Evolutionary conservation across 164 flowering plant genomes (phyloP), one percentile per base, ranked within the genome.

Genomic region (Vitis cinerea): DNA sequence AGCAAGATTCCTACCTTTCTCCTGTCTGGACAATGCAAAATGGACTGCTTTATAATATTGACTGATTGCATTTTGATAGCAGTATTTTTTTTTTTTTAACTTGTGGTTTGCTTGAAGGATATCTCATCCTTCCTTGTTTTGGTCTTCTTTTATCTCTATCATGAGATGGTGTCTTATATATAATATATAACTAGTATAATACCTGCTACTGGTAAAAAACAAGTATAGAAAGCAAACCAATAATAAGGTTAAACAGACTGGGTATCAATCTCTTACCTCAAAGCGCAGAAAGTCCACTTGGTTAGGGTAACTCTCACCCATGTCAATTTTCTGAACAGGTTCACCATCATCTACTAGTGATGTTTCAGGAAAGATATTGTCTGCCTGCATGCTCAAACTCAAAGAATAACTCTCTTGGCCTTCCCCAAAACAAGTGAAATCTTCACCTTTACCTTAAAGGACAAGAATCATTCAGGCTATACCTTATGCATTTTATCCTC

Each of bases 281-380:
- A 85, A 85, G n/a, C 88, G 83, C 58, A 88, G 74, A 64, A 74
- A 72, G 63, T 61, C 74, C 57, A 74, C 53, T 51, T 70, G 79
- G 31, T 75, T 68, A 11, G 72, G 60, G 71, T 49, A 63, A 50
- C 60, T 53, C 31, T 50, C 69, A 64, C 67, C 77, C 44, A 70
- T 57, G 75, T 77, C 84, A 61, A 23, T 50, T 63, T 15, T 65
- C 29, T 70, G 78, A 62, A n/a, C 66, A 59, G 61, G 63, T 53
- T 9, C 70, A 57, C 1, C 63, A 50, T 30, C 61, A 76, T 68
- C 67, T 68, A 15, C 14, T 63, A 65, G 70, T 62, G 63, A 61
- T 52, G 23, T 58, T 64, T 52, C 50, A n/a, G 15, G 69, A 48
- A 37, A 30, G 19, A 27, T 9, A 17, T 50, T 27, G 53, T 51